These are phyloP conservation scores for Clavispora fructus DNA, from an alignment of 805 yeast genomes.

Conservation along the genomic window DNA sequence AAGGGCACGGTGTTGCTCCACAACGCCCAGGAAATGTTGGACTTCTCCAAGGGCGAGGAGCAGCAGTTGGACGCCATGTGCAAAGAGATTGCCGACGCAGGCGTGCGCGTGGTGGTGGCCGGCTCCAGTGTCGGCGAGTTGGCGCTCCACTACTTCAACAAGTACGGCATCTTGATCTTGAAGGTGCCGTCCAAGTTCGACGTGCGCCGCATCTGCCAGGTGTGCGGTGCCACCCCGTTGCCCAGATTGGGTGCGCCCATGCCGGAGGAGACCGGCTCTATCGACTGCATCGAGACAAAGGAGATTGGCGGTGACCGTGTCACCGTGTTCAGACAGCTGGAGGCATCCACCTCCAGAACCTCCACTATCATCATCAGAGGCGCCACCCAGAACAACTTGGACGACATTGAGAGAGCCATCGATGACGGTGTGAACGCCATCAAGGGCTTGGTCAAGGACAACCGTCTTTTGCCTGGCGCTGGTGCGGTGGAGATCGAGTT, in stretches of 20 bases:
- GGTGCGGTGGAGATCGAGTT: constrained; percentile 92
- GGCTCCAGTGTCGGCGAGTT: constrained; percentile 92
- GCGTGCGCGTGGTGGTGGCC: constrained; percentile 86
- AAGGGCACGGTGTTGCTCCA: constrained; percentile 95
- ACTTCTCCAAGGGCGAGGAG: constrained; percentile 95
- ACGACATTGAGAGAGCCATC: constrained; percentile 93
- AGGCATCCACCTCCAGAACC: constrained; percentile 58
- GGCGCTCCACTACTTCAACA: constrained; percentile 87
- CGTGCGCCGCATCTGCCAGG: constrained; percentile 87
- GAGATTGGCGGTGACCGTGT: constrained; percentile 98
- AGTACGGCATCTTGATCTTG: constrained; percentile 77
- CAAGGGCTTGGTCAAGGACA: constrained; percentile 81
- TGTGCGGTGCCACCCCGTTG: constrained; percentile 95
- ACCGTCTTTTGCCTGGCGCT: constrained; percentile 84
- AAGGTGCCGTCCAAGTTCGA: constrained; percentile 93
- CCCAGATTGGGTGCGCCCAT: constrained; percentile 92
- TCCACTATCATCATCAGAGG: constrained; percentile 93
- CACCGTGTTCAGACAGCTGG: constrained; percentile 81
- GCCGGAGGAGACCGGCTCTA: constrained; percentile 87
- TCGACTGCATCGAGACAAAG: constrained; percentile 82
- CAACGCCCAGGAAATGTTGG: constrained; percentile 95
- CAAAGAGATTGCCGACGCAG: constrained; percentile 76
- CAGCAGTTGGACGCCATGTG: constrained; percentile 82
- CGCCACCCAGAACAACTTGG: constrained; percentile 89
- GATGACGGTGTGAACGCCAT: constrained; percentile 94